phyloP scores from a whole-genome alignment of 2,329 filamentous ascomycete genomes.

The Ceratocystis cubensis region DNA sequence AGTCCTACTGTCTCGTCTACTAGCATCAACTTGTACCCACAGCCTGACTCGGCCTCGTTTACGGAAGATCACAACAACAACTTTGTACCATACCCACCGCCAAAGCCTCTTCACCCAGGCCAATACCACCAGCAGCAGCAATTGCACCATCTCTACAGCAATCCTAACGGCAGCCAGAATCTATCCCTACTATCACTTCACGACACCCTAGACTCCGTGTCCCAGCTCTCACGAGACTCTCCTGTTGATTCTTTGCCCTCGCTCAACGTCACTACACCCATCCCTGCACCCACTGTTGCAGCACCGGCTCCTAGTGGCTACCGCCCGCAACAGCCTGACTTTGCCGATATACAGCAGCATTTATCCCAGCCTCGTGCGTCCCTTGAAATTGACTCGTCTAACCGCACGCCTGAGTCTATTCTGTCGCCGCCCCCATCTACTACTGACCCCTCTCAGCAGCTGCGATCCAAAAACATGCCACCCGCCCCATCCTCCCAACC shows the following conservation, averaged over 20 bases:
- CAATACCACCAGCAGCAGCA: slow-evolving; percentile 29
- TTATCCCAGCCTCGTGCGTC: slow-evolving; percentile 23
- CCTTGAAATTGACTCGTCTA: slow-evolving; percentile 21
- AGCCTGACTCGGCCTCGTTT: slow-evolving; percentile 16
- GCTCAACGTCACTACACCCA: slow-evolving; percentile 29
- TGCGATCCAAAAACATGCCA: slow-evolving; percentile 12
- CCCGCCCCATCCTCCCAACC: slow-evolving; percentile 12
- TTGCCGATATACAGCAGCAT: slow-evolving; percentile 15
- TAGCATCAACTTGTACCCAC: slow-evolving; percentile 7
- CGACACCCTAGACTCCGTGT: slow-evolving; percentile 47
- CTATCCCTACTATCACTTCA: slow-evolving; percentile 22
- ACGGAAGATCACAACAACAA: slow-evolving; percentile 17
- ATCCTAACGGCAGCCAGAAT: slow-evolving; percentile 20
- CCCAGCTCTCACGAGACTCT: slow-evolving; percentile 51
- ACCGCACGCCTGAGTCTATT: slow-evolving; percentile 26
- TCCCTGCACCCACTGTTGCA: slow-evolving; percentile 29
- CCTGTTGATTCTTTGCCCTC: slow-evolving; percentile 35
- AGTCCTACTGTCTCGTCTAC: slow-evolving; percentile 8
- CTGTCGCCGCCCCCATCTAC: not conserved
- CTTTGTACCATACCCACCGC: slow-evolving; percentile 22
- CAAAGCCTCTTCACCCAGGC: slow-evolving; percentile 31
- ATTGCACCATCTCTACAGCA: slow-evolving; percentile 19
- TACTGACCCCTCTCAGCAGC: not conserved
- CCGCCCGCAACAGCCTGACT: slow-evolving; percentile 27
- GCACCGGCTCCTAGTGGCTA: slow-evolving; percentile 20